Conservation (phyloP, 345 rosid genomes). For the Ceriops decandra region DNA sequence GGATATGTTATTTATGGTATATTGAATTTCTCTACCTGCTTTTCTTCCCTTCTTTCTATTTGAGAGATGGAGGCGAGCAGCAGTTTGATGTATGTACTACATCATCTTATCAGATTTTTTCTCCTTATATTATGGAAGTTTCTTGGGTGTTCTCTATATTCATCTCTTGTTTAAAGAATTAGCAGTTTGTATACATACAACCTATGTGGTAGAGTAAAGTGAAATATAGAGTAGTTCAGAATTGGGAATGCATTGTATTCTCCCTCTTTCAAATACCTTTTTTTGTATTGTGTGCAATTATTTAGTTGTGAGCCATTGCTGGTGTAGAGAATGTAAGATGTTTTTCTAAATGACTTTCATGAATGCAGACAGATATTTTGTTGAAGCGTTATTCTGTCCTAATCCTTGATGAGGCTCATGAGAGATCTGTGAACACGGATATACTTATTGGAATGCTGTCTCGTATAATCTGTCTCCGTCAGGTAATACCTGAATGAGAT, state of each 20-base stretch:
- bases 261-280: neutral
- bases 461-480: constrained; percentile 61
- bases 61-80: too few species aligned
- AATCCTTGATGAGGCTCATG: constrained; percentile 92
- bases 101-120: too few species aligned
- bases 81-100: too few species aligned
- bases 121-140: too few species aligned
- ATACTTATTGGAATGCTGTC: constrained; percentile 93
- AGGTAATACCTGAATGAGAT: constrained; percentile 41
- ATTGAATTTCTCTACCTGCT: neutral
- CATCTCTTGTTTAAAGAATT: too few species aligned
- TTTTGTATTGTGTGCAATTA: neutral
- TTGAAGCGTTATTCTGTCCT: constrained; percentile 80
- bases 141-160: too few species aligned
- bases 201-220: too few species aligned
- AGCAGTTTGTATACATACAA: too few species aligned
- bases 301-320: neutral
- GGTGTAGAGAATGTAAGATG: neutral
- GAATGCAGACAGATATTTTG: constrained; percentile 67
- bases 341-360: constrained; percentile 6
- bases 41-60: neutral
- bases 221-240: too few species aligned
- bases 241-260: neutral
- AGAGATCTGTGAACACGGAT: constrained; percentile 92
- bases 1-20: neutral